Evolutionary conservation across 352 stramenopile species (phyloP).

Genomic region (Thalassiosira mediterranea): DNA sequence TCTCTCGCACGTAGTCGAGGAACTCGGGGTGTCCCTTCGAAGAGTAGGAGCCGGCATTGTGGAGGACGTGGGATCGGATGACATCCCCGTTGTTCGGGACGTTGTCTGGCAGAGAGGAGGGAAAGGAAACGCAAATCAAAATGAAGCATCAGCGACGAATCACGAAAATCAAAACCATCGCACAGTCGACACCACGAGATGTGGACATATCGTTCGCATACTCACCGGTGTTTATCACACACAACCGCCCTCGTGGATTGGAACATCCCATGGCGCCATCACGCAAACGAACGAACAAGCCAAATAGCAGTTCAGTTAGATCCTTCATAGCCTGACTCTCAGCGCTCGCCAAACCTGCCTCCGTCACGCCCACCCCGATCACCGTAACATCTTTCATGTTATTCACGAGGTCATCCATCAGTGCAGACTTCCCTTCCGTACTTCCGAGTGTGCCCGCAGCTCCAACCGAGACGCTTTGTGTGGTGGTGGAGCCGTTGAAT

Average conservation of each 20-base stretch:
- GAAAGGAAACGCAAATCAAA: no score
- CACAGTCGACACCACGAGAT: no score
- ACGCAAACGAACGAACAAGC: constrained; percentile 1
- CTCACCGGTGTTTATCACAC: constrained; percentile 80
- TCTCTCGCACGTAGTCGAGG: constrained; percentile 51
- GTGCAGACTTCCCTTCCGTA: constrained; percentile 41
- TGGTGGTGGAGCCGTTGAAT: constrained; percentile 9
- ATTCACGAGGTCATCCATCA: constrained; percentile 42
- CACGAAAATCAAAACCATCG: no score
- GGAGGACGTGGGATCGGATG: constrained; percentile 62
- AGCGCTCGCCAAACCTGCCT: constrained; percentile 69
- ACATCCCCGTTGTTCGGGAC: constrained; percentile 75
- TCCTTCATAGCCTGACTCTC: constrained; percentile 67
- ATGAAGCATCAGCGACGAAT: no score
- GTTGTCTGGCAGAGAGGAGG: no score
- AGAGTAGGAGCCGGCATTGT: constrained; percentile 38
- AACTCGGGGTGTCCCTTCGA: constrained; percentile 25
- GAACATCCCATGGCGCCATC: constrained; percentile 2
- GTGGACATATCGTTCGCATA: no score
- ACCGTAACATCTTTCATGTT: constrained; percentile 39
- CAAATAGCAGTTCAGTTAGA: constrained; percentile 62
- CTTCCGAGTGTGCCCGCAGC: constrained; percentile 67
- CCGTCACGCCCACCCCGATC: constrained; percentile 77
- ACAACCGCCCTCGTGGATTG: constrained; percentile 60
- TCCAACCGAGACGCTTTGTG: constrained; percentile 45